phyloP scores from a whole-genome alignment of 768 basidiomycete species.

The Pisolithus orientalis region DNA sequence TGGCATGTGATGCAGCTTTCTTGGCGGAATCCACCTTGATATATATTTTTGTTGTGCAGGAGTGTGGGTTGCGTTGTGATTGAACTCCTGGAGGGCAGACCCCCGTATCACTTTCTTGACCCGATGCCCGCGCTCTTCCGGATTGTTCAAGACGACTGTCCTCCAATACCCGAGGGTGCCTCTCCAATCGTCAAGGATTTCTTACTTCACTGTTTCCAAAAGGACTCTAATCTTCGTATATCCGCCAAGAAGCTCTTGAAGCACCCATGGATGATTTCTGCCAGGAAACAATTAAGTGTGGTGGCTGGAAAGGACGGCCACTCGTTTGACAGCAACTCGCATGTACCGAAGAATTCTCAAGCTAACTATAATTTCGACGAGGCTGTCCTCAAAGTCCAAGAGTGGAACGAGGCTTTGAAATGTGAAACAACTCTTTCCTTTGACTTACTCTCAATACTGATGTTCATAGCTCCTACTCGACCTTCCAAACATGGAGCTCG shows the following conservation, averaged over 20 bases:
- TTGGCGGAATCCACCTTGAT: neutral
- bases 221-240: conserved; percentile 91
- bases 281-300: conserved; percentile 63
- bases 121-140: conserved; percentile 99
- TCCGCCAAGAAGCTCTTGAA: conserved; percentile 87
- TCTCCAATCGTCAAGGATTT: conserved; percentile 96
- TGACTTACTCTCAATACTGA: conserved; percentile 3
- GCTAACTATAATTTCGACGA: conserved; percentile 91
- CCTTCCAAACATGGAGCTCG: conserved; percentile 62
- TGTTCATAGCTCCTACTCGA: conserved; percentile 56
- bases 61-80: conserved; percentile 98
- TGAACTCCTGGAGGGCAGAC: conserved; percentile 82
- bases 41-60: conserved; percentile 27
- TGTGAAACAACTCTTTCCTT: conserved; percentile 42
- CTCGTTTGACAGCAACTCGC: conserved; percentile 28
- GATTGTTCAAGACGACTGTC: conserved; percentile 97
- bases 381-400: conserved; percentile 90
- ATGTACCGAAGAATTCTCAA: conserved; percentile 38
- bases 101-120: conserved; percentile 92
- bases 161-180: conserved; percentile 93
- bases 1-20: conserved; percentile 46
- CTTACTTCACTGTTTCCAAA: conserved; percentile 96
- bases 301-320: conserved; percentile 24
- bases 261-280: conserved; percentile 95
- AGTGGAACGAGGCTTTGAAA: conserved; percentile 97